Conservation (phyloP, 192 early-diverging fungal genomes). For the Umbelopsis sp. region DNA sequence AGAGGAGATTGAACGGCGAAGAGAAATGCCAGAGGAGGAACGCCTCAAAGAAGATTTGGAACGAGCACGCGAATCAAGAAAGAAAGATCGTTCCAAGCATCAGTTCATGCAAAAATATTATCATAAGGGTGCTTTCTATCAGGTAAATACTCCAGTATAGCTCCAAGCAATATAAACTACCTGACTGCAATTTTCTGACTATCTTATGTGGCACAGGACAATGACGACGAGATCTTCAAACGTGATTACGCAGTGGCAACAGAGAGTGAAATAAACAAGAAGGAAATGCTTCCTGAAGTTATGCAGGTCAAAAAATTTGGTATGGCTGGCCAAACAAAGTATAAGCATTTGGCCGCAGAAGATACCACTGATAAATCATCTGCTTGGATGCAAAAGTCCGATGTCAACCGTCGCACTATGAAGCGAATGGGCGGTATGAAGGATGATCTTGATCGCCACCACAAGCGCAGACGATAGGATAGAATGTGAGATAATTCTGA, state of each 20-base stretch:
- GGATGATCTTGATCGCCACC: constrained; percentile 51
- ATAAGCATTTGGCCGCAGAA: constrained; percentile 81
- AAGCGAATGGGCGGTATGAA: constrained; percentile 57
- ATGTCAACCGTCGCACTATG: constrained; percentile 47
- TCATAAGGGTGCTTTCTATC: constrained; percentile 89
- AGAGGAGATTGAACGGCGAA: constrained; percentile 76
- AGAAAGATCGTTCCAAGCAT: constrained; percentile 61
- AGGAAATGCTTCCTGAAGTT: constrained; percentile 76
- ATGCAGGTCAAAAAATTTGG: constrained; percentile 96
- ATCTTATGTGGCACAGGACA: constrained; percentile 35
- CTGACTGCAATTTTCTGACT: neutral
- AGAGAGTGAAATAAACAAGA: constrained; percentile 60
- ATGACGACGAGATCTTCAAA: constrained; percentile 55
- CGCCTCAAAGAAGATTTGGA: constrained; percentile 71
- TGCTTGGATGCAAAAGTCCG: constrained; percentile 38
- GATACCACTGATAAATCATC: constrained; percentile 63
- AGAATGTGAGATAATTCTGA: neutral
- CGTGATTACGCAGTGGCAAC: constrained; percentile 76
- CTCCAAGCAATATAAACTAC: neutral
- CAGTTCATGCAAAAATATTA: constrained; percentile 81
- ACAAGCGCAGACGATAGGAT: constrained; percentile 33
- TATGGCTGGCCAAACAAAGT: constrained; percentile 82
- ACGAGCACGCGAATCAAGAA: constrained; percentile 55
- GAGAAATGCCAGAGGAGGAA: constrained; percentile 86
- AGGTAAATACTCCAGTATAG: constrained; percentile 49